A percentile compares a stretch with the other conserved stretches of the same genome.
phyloP scores from a whole-genome alignment of 305 asterid species.

The Fraxinus platypoda region DNA sequence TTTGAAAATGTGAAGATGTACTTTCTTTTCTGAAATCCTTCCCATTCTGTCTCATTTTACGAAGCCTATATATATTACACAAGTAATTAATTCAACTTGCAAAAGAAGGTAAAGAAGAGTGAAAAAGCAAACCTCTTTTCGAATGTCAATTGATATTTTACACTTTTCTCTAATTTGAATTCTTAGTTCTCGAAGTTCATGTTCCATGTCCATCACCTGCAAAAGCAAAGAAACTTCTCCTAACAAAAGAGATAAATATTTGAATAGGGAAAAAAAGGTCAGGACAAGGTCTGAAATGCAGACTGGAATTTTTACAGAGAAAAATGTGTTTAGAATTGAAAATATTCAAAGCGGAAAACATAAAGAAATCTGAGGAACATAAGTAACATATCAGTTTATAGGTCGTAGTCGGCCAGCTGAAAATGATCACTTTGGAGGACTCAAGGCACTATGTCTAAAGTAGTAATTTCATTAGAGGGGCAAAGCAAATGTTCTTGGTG shows the following conservation, averaged over 20 bases:
- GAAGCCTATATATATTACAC: background rate
- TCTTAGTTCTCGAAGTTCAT: slow-evolving; percentile 81
- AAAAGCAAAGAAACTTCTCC: slow-evolving; percentile 7
- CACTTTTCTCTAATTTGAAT: slow-evolving; percentile 73
- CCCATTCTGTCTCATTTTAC: background rate
- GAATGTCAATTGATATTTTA: slow-evolving; percentile 65
- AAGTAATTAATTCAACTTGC: background rate
- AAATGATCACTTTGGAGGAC: background rate
- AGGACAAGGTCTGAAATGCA: background rate
- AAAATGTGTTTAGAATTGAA: background rate
- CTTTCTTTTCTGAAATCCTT: background rate
- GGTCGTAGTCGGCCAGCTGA: background rate
- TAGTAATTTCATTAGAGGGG: background rate
- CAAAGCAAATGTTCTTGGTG: background rate
- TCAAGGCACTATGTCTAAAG: background rate
- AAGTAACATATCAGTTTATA: background rate
- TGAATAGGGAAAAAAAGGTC: background rate
- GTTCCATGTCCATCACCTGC: slow-evolving; percentile 96
- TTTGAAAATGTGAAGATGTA: background rate
- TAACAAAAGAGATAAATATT: slow-evolving; percentile 1
- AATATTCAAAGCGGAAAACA: background rate
- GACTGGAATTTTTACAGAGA: background rate
- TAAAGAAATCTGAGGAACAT: background rate
- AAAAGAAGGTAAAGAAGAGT: slow-evolving; percentile 11
- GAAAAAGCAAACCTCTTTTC: slow-evolving; percentile 60